Base-by-base conservation (phyloP, 345 rosid genomes). In the Cardamine resedifolia region DNA sequence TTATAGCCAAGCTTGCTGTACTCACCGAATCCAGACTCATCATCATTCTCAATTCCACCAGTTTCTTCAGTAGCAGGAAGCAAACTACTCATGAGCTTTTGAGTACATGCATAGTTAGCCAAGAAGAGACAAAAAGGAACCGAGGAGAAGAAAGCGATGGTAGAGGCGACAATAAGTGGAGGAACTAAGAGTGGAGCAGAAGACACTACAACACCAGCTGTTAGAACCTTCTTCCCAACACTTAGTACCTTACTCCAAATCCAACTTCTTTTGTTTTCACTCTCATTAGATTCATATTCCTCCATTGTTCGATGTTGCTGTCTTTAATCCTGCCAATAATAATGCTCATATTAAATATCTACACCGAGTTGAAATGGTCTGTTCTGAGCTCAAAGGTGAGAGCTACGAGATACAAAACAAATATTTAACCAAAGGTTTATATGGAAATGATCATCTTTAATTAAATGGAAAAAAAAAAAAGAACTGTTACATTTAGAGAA, bases 51-150 rank as follows among this genome's bases (percentile, higher is more conserved):
- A 26, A 11, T 48, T 15, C 26, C 75, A 36, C 16, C 24, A 0
- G 19, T 47, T 63, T 76, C 60, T 19, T 69, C 27, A 51, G 70
- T 69, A 45, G 28, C 36, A 15, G 93, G 90, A 59, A 95, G 84
- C 64, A 95, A 53, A 70, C 19, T 85, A 27, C 85, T 80, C 93
- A 91, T 83, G 23, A 95, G 39, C 82, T 80, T 85, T 75, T 86
- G 71, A 26, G 97, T 87, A 75, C 88, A 88, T 78, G 85, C 89
- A 79, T 90, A 85, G 81, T 84, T 86, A 18, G 89, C 93, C 70
- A 88, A 82, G 70, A 88, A 81, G 69, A 91, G 20, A 14, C 90
- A 88, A 45, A 62, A 91, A 20, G 97, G 96, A 57, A 89, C 79
- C 2, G 89, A 83, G 71, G 85, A 81, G 44, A 84, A 81, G 19